These are phyloP conservation scores for Lobosporangium transversale DNA, from an alignment of 192 early-diverging fungal species.

Conservation along the genomic window DNA sequence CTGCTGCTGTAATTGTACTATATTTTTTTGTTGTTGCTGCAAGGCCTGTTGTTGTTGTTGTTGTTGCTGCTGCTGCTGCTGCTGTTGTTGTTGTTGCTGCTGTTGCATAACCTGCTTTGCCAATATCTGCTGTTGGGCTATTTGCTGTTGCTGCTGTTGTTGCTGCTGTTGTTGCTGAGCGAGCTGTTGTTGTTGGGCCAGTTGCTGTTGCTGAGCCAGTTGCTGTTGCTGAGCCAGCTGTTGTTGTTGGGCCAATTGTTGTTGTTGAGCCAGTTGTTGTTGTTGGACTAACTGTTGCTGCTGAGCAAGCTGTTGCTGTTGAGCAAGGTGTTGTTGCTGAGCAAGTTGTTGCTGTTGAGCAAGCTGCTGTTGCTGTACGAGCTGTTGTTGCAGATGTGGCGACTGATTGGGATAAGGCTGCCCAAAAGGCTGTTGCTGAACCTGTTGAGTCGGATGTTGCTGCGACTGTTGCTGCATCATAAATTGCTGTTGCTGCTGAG, in stretches of 20 bases:
- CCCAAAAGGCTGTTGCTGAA: too few relatives aligned
- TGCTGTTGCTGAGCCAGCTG: conserved; percentile 29
- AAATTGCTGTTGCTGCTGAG: too few relatives aligned
- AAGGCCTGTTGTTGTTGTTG: conserved; percentile 3
- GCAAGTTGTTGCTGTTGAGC: background rate
- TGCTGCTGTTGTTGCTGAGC: conserved; percentile 35
- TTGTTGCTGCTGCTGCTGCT: background rate
- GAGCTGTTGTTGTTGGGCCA: conserved; percentile 37
- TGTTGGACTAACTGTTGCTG: conserved; percentile 29
- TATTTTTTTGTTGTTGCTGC: conserved; percentile 1
- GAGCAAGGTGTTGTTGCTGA: conserved; percentile 13
- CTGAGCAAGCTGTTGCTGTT: conserved; percentile 23
- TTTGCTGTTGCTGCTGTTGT: conserved; percentile 13
- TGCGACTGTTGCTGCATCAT: too few relatives aligned
- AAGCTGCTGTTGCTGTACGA: background rate
- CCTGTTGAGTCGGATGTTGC: too few relatives aligned
- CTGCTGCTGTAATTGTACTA: background rate
- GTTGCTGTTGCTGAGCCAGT: conserved; percentile 17
- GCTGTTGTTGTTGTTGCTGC: background rate
- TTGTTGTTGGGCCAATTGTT: conserved; percentile 19
- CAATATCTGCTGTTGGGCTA: conserved; percentile 11
- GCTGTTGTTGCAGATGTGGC: background rate
- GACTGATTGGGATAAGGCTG: too few relatives aligned
- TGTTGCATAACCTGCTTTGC: conserved; percentile 1
- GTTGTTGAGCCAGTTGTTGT: conserved; percentile 20